Conservation (phyloP, 2,329 filamentous ascomycete genomes). For the Colletotrichum sidae region DNA sequence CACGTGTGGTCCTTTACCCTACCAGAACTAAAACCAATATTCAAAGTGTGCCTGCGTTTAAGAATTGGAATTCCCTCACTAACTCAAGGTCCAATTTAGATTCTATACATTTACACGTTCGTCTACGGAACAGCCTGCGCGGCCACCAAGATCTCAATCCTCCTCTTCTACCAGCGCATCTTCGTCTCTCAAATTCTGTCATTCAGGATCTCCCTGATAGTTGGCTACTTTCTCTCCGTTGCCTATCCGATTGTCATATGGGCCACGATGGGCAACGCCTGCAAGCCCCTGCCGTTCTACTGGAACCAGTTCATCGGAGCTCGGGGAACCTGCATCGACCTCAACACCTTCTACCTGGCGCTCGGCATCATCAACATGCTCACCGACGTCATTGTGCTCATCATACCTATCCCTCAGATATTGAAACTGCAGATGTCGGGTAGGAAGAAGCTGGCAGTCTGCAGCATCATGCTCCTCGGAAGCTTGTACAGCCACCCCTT, state of each 20-base stretch:
- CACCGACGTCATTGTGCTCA: constrained; percentile 34
- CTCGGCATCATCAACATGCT: constrained; percentile 33
- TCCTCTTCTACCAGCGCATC: constrained; percentile 37
- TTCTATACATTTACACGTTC: constrained; percentile 36
- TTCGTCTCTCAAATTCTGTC: constrained; percentile 15
- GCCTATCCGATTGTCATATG: constrained; percentile 34
- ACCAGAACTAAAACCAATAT: constrained; percentile 1
- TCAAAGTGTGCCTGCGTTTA: not conserved
- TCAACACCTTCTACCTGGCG: constrained; percentile 29
- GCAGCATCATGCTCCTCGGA: constrained; percentile 31
- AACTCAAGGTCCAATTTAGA: not conserved
- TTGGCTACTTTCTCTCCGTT: constrained; percentile 22
- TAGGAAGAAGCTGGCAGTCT: constrained; percentile 29
- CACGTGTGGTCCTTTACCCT: constrained; percentile 26
- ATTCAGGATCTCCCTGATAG: constrained; percentile 11
- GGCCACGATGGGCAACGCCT: constrained; percentile 32
- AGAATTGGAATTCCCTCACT: too few species aligned
- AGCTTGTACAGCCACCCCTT: constrained; percentile 21
- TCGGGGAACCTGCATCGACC: constrained; percentile 15
- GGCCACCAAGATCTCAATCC: constrained; percentile 37
- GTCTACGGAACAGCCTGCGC: constrained; percentile 35
- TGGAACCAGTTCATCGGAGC: constrained; percentile 36
- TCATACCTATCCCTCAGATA: constrained; percentile 33
- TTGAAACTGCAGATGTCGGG: constrained; percentile 34
- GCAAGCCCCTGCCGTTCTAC: constrained; percentile 29